These are phyloP conservation scores for Mortierella sp. DNA, from an alignment of 371 early-diverging fungal genomes.

Conservation along the genomic window DNA sequence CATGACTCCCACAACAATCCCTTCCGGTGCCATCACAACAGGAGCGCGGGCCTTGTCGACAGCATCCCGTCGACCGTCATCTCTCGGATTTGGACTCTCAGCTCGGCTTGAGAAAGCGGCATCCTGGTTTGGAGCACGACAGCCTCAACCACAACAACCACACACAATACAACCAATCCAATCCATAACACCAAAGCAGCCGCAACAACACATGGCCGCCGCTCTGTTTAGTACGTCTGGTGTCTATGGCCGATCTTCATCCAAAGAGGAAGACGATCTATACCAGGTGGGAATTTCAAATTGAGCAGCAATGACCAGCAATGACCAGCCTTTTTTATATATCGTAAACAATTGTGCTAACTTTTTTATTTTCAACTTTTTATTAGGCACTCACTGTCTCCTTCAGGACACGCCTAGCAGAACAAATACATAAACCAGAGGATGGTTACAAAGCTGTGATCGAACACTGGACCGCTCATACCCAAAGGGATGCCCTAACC, in stretches of 20 bases:
- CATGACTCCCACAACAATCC: conserved; percentile 30
- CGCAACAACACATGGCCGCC: conserved; percentile 7
- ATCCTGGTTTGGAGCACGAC: conserved; percentile 18
- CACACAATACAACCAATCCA: conserved; percentile 4
- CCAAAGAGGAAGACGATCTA: conserved; percentile 49
- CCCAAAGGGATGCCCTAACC: conserved; percentile 30
- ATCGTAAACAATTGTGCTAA: not conserved
- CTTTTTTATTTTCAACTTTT: not conserved
- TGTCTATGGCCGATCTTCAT: conserved; percentile 9
- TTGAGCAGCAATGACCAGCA: too few species aligned
- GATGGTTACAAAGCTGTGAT: conserved; percentile 52
- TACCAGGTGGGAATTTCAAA: too few species aligned
- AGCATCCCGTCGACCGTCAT: conserved; percentile 8
- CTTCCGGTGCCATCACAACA: conserved; percentile 20
- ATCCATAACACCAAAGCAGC: conserved; percentile 5
- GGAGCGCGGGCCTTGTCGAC: conserved; percentile 30
- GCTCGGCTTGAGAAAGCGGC: conserved; percentile 24
- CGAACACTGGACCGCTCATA: conserved; percentile 47
- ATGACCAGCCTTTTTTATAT: too few species aligned
- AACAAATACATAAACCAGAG: conserved; percentile 48
- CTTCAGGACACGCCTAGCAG: conserved; percentile 49
- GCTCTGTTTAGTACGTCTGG: conserved; percentile 26
- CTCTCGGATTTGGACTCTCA: conserved; percentile 6
- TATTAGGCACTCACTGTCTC: conserved; percentile 46
- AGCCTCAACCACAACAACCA: not conserved